Conservation (phyloP, 306 rosid genomes). For the Clitoria ternatea region DNA sequence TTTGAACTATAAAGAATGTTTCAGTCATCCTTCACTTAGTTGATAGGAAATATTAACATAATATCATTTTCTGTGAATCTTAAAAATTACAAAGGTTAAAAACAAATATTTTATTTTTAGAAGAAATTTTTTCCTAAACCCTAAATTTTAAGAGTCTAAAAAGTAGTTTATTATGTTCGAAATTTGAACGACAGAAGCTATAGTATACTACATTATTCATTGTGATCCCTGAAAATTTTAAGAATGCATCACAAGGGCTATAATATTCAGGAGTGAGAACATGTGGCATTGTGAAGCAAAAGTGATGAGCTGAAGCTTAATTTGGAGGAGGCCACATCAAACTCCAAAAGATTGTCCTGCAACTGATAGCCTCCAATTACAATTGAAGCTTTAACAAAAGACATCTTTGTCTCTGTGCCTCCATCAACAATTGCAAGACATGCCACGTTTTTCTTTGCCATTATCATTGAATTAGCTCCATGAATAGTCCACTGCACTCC, state of each 20-base stretch:
- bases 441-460: conserved; percentile 17
- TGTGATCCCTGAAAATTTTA: background rate
- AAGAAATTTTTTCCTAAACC: too few species aligned
- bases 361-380: conserved; percentile 23
- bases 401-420: conserved; percentile 16
- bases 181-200: background rate
- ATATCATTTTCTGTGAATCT: too few species aligned
- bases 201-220: background rate
- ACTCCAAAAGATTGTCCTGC: conserved; percentile 17
- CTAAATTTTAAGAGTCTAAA: too few species aligned
- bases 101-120: too few species aligned
- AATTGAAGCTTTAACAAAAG: conserved; percentile 10
- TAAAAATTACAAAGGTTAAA: too few species aligned
- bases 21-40: too few species aligned
- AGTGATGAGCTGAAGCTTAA: conserved; percentile 16
- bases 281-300: background rate
- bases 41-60: too few species aligned
- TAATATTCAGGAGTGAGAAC: conserved; percentile 7
- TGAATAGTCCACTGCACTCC: conserved; percentile 23
- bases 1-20: too few species aligned
- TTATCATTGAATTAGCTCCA: conserved; percentile 30
- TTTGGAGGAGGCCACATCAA: conserved; percentile 13
- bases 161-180: background rate
- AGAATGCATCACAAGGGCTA: background rate
- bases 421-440: conserved; percentile 32